Evolutionary conservation across 2,329 filamentous ascomycete genomes (phyloP), one percentile per base, ranked within the genome.

Genomic region (Pseudocercospora eumusae): DNA sequence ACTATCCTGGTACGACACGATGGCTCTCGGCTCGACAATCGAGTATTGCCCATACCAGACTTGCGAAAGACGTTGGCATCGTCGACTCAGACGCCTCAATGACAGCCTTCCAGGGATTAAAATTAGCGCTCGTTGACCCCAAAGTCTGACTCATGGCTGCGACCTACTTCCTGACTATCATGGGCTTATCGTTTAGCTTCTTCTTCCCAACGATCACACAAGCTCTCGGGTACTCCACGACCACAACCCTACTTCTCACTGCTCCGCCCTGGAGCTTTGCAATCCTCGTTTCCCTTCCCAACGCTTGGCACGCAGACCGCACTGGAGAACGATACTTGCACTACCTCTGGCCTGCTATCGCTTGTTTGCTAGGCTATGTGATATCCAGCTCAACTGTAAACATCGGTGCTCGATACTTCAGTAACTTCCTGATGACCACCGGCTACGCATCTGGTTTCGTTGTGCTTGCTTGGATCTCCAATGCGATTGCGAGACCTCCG

Each of bases 381-480:
- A 61, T 64, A 27, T 50, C 58, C 6, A 64, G 60, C 49, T 61
- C 64, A 2, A 69, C 66, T 3, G 57, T 56, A 3, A 64, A 60
- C 11, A 44, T 66, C 9, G 68, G 65, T 20, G 62, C 64, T 9
- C 62, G 67, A 21, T 70, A 68, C 53, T 64, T 67, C 23, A 52
- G 47, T 8, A 57, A 42, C 3, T 65, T 62, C 33, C 31, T 65
- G 15, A 65, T 65, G 63, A 60, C 63, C 4, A 62, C 57, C 4
- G 60, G 60, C 33, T 57, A 60, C 10, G 63, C 54, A 11, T 49
- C 31, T 25, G 62, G 54, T 10, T 64, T 64, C 23, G 50, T 84
- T 57, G 82, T 84, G 64, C 83, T 83, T 73, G 83, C 82, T 0
- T 85, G 83, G 83, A 84, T 85, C 68, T 80, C 78, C 52, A 66